A percentile compares a stretch with the other conserved stretches of the same genome.
Conservation (phyloP, 2,329 filamentous ascomycete genomes). For the Amesomyces nigricolor region DNA sequence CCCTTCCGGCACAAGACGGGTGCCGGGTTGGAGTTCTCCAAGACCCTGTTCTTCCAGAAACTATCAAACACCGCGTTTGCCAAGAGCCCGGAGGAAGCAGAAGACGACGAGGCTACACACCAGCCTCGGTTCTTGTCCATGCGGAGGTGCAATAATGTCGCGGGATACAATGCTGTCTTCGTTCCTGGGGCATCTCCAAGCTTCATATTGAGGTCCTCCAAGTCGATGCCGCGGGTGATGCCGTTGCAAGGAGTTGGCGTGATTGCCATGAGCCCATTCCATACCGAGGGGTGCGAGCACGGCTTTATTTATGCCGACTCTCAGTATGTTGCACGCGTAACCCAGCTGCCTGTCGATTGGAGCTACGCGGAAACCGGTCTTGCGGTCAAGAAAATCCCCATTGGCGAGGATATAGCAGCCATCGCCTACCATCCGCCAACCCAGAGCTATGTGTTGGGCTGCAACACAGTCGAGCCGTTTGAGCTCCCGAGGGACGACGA, state of each 20-base stretch:
- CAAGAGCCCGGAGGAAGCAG: slow-evolving; percentile 44
- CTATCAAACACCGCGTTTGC: slow-evolving; percentile 63
- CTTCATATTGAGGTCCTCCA: slow-evolving; percentile 77
- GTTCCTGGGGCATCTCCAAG: slow-evolving; percentile 73
- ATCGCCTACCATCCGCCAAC: slow-evolving; percentile 72
- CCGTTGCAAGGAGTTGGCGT: slow-evolving; percentile 63
- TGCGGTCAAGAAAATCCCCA: slow-evolving; percentile 63
- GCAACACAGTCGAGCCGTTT: slow-evolving; percentile 63
- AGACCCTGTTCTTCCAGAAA: slow-evolving; percentile 70
- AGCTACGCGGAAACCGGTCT: slow-evolving; percentile 72
- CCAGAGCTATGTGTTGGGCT: slow-evolving; percentile 70
- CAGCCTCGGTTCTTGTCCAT: slow-evolving; percentile 49
- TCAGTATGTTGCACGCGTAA: slow-evolving; percentile 66
- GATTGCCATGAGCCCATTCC: slow-evolving; percentile 67
- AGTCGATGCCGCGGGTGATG: slow-evolving; percentile 70
- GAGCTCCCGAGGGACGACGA: slow-evolving; percentile 83
- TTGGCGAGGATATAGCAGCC: slow-evolving; percentile 65
- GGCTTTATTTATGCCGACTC: slow-evolving; percentile 80
- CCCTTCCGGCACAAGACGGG: slow-evolving; percentile 54
- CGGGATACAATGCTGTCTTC: slow-evolving; percentile 75
- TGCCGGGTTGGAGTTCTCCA: slow-evolving; percentile 42
- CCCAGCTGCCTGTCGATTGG: slow-evolving; percentile 60
- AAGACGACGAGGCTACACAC: slow-evolving; percentile 46
- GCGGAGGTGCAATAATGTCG: slow-evolving; percentile 57
- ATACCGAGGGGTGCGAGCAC: slow-evolving; percentile 69